Percentiles rank a stretch among this genome's conserved stretches.
These are phyloP conservation scores for Cymodocea nodosa DNA, from an alignment of 116 monocot genomes.

Conservation along the genomic window DNA sequence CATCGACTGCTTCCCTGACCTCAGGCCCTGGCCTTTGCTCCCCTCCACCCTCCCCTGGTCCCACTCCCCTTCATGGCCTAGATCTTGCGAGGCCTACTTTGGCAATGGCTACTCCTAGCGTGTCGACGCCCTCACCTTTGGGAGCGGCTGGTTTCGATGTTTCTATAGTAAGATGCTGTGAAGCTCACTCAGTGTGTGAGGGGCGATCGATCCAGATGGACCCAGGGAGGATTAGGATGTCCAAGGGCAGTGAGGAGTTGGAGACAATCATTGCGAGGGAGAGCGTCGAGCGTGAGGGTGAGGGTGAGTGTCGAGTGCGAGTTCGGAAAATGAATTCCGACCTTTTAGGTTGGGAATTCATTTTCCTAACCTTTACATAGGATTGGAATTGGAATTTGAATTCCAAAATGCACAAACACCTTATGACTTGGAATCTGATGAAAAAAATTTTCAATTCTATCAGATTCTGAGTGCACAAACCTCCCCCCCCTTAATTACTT, in stretches of 20 bases:
- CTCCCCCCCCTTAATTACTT: not conserved
- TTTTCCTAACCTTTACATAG: too few species aligned
- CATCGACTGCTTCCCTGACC: constrained; percentile 1
- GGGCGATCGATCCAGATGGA: constrained; percentile 55
- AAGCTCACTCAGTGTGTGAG: constrained; percentile 73
- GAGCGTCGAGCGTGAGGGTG: constrained; percentile 39
- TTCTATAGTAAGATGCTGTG: constrained; percentile 47
- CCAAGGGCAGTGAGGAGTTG: constrained; percentile 54
- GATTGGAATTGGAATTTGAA: too few species aligned
- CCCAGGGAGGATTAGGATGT: constrained; percentile 55
- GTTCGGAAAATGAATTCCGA: too few species aligned
- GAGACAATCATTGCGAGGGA: constrained; percentile 51
- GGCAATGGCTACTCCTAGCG: constrained; percentile 59
- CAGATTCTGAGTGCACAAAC: too few species aligned
- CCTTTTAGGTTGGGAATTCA: constrained; percentile 54
- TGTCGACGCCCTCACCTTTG: constrained; percentile 15
- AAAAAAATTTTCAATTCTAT: too few species aligned
- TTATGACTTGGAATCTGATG: too few species aligned
- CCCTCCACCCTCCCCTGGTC: constrained; percentile 67
- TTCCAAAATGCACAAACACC: too few species aligned
- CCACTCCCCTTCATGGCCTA: constrained; percentile 9
- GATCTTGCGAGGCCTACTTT: constrained; percentile 83
- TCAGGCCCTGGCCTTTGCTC: constrained; percentile 58
- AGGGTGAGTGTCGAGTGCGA: too few species aligned
- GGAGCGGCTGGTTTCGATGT: constrained; percentile 44